These are phyloP conservation scores for Crithidia expoeki DNA, from an alignment of 208 protist genomes.

Conservation along the genomic window DNA sequence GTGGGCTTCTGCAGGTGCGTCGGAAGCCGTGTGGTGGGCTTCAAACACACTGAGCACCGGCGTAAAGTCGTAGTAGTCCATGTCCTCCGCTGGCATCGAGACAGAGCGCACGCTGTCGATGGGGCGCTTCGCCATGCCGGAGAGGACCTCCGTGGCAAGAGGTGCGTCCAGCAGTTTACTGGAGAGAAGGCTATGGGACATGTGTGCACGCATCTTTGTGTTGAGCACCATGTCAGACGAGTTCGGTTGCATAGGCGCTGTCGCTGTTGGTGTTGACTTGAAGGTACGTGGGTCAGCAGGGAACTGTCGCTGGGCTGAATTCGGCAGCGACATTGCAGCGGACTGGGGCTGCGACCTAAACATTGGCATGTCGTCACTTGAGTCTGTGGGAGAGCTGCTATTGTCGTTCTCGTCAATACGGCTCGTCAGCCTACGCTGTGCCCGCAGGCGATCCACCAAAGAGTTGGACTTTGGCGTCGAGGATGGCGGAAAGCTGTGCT, in stretches of 20 bases:
- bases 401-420: neutral
- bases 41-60: neutral
- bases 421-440: conserved; percentile 13
- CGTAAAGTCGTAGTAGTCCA: conserved; percentile 2
- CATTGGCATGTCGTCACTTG: conserved; percentile 21
- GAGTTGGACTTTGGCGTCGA: conserved; percentile 2
- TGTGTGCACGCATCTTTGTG: neutral
- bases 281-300: neutral
- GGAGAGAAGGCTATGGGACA: neutral
- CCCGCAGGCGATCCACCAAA: conserved; percentile 19
- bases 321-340: neutral
- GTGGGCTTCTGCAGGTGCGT: neutral
- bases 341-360: neutral
- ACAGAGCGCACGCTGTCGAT: neutral
- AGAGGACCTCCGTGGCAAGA: neutral
- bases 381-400: neutral
- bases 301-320: neutral
- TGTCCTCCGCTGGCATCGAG: neutral
- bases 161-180: conserved; percentile 13
- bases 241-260: neutral
- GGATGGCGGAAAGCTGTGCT: neutral
- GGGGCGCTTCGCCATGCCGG: neutral
- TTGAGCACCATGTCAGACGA: neutral
- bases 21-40: neutral
- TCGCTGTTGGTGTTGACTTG: neutral